These are phyloP conservation scores for Nepenthes mirabilis DNA, from an alignment of 148 eudicot species.

Conservation along the genomic window DNA sequence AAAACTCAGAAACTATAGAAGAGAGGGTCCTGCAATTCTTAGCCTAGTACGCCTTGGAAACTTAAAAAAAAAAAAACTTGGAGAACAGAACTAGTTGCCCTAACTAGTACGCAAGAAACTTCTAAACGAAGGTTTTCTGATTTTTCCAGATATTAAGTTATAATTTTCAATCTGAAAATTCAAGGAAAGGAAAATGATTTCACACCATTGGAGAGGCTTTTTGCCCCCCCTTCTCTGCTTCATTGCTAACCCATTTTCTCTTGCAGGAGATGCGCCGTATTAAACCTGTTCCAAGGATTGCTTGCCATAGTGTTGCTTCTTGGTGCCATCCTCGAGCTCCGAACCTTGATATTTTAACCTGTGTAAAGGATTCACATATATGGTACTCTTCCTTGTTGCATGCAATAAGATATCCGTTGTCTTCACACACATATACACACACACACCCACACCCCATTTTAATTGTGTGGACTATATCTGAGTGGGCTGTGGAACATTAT, in stretches of 20 bases:
- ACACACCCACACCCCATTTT: background rate
- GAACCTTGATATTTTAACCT: conserved; percentile 92
- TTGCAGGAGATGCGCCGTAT: conserved; percentile 90
- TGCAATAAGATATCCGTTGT: conserved; percentile 8
- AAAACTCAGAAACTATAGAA: no score
- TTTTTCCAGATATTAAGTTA: background rate
- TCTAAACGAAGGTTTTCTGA: background rate
- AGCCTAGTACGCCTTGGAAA: no score
- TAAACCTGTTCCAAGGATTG: conserved; percentile 87
- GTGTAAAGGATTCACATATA: conserved; percentile 97
- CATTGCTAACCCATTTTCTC: conserved; percentile 6
- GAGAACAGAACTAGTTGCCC: no score
- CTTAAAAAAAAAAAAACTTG: no score
- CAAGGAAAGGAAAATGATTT: no score
- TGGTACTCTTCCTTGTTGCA: conserved; percentile 38
- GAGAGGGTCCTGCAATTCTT: no score
- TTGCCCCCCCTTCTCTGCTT: background rate
- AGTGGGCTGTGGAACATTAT: background rate
- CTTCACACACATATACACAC: background rate
- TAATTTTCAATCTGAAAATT: no score
- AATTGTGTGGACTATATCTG: background rate
- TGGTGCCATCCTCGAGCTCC: conserved; percentile 99
- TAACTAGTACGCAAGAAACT: no score
- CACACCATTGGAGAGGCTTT: background rate
- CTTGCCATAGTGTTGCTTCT: conserved; percentile 98